Conservation (phyloP, 108 stramenopile genomes). For the Skeletonema menzelii region DNA sequence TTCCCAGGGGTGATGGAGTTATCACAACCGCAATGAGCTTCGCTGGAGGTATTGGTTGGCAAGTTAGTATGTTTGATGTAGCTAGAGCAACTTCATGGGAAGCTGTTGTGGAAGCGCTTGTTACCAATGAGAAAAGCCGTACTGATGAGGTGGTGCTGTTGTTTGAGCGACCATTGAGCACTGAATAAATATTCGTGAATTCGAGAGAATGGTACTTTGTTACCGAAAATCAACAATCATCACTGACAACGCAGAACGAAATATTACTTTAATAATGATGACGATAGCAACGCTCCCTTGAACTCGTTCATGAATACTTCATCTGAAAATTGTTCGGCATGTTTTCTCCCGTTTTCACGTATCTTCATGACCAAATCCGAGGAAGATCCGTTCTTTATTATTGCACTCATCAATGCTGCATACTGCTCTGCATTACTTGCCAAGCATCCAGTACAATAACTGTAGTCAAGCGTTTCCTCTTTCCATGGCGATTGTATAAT, state of each 20-base stretch:
- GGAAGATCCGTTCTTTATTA: conserved; percentile 41
- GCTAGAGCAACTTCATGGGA: conserved; percentile 69
- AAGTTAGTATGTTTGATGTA: conserved; percentile 80
- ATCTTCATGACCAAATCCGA: conserved; percentile 31
- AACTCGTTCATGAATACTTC: conserved; percentile 55
- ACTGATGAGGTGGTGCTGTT: conserved; percentile 84
- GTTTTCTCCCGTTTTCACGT: conserved; percentile 49
- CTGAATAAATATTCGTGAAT: not conserved
- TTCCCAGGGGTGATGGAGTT: conserved; percentile 79
- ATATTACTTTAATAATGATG: conserved; percentile 27
- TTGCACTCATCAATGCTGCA: conserved; percentile 67
- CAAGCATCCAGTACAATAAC: conserved; percentile 65
- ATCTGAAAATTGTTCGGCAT: conserved; percentile 75
- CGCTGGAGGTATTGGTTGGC: conserved; percentile 73
- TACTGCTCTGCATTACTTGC: conserved; percentile 76
- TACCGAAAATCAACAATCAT: not conserved
- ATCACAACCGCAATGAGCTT: conserved; percentile 71
- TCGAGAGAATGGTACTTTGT: not conserved
- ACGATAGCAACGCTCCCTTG: conserved; percentile 42
- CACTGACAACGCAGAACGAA: not conserved
- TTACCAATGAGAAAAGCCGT: conserved; percentile 59
- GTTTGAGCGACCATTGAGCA: conserved; percentile 66
- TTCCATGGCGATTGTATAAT: conserved; percentile 53
- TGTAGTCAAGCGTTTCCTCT: conserved; percentile 3
- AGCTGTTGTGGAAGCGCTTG: conserved; percentile 71